Conservation (phyloP, 805 yeast species). For the Cyberlindnera maclurae region DNA sequence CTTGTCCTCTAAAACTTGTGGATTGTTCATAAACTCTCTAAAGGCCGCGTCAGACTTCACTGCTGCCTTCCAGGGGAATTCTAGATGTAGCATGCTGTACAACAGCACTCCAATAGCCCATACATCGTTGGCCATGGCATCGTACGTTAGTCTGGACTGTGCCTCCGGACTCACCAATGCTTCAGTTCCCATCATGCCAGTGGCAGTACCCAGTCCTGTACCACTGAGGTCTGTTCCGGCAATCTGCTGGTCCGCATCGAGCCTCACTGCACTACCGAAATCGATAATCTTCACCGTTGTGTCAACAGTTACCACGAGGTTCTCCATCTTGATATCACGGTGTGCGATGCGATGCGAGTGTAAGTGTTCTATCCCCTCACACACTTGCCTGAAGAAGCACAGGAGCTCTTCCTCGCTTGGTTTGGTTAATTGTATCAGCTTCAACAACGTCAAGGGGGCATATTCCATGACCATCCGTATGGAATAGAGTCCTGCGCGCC, state of each 20-base stretch:
- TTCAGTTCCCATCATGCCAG: constrained; percentile 88
- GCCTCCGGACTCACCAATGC: constrained; percentile 91
- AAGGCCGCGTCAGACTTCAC: constrained; percentile 25
- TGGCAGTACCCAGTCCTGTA: constrained; percentile 30
- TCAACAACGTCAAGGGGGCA: constrained; percentile 81
- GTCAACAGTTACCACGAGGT: constrained; percentile 66
- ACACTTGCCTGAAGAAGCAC: constrained; percentile 78
- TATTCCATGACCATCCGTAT: constrained; percentile 81
- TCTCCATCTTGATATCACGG: constrained; percentile 86
- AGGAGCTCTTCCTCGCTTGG: constrained; percentile 57
- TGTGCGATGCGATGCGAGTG: constrained; percentile 81
- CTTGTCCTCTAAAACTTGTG: not conserved
- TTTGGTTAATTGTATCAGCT: constrained; percentile 75
- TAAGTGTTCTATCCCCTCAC: constrained; percentile 64
- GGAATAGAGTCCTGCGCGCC: constrained; percentile 51
- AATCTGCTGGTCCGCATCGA: constrained; percentile 41
- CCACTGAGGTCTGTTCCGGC: no score
- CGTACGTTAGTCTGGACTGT: constrained; percentile 57
- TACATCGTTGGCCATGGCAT: constrained; percentile 73
- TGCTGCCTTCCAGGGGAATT: constrained; percentile 46
- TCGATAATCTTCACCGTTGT: constrained; percentile 85
- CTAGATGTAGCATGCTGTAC: constrained; percentile 59
- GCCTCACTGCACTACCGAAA: constrained; percentile 83
- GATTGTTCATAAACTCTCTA: constrained; percentile 4
- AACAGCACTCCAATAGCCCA: constrained; percentile 89